Evolutionary conservation across 23 red algal species (phyloP).

Genomic region (Agarophyton chilense): DNA sequence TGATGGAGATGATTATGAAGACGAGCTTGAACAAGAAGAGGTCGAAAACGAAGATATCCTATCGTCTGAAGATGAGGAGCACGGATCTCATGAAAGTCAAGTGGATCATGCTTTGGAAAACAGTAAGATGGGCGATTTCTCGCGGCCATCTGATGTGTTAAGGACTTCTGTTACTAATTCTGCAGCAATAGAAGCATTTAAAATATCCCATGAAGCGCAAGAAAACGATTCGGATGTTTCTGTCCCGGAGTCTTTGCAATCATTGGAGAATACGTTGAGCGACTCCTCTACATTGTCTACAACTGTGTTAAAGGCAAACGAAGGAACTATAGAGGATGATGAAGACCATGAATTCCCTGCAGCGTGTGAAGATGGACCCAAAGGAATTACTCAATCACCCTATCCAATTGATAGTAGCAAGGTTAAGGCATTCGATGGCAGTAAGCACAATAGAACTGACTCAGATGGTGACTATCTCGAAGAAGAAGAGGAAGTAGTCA

Average conservation of each 20-base stretch:
- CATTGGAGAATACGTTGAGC: neutral
- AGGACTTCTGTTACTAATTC: neutral
- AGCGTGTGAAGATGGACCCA: neutral
- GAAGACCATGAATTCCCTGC: constrained; percentile 65
- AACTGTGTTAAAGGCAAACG: neutral
- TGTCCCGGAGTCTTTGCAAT: neutral
- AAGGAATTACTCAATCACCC: neutral
- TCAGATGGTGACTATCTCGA: constrained; percentile 30
- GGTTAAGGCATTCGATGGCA: neutral
- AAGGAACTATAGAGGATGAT: neutral
- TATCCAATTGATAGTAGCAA: constrained; percentile 12
- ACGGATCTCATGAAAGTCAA: neutral
- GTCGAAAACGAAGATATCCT: constrained; percentile 9
- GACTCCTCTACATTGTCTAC: neutral
- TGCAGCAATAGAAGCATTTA: neutral
- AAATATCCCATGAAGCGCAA: neutral
- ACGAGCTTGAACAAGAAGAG: constrained; percentile 38
- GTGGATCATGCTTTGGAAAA: constrained; percentile 6
- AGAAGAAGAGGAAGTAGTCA: constrained; percentile 64
- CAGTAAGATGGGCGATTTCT: neutral
- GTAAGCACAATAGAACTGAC: neutral
- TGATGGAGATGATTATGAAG: constrained; percentile 57
- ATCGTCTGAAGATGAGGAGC: constrained; percentile 1
- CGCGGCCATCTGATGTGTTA: neutral
- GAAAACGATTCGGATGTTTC: neutral